phyloP scores from a whole-genome alignment of 306 rosid genomes.

The Vigna mungo region DNA sequence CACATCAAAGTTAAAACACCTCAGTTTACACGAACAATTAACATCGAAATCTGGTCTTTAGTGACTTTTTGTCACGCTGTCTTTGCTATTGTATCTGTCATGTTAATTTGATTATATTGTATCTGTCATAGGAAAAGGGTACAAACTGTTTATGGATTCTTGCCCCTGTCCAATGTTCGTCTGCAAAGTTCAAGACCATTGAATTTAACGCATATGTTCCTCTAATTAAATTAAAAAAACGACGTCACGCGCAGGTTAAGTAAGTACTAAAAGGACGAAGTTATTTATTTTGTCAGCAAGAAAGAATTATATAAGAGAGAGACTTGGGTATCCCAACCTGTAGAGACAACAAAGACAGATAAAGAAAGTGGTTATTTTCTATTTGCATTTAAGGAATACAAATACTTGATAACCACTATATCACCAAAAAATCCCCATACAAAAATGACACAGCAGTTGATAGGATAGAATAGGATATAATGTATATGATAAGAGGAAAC shows the following conservation, averaged over 20 bases:
- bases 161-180: not conserved
- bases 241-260: not conserved
- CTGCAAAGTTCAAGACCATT: not conserved
- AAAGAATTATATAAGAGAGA: no score
- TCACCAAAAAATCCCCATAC: no score
- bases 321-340: no score
- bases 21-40: slow-evolving; percentile 7
- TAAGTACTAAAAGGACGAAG: not conserved
- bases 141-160: not conserved
- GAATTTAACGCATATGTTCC: not conserved
- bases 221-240: not conserved
- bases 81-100: not conserved
- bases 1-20: not conserved
- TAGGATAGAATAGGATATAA: no score
- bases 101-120: not conserved
- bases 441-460: no score
- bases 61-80: not conserved
- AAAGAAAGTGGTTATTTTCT: no score
- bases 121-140: not conserved
- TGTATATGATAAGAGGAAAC: no score
- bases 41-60: not conserved
- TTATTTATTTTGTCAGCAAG: no score
- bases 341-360: no score
- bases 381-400: no score
- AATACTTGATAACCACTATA: no score